phyloP scores from a whole-genome alignment of 192 early-diverging fungal species.

The Lobosporangium transversale region DNA sequence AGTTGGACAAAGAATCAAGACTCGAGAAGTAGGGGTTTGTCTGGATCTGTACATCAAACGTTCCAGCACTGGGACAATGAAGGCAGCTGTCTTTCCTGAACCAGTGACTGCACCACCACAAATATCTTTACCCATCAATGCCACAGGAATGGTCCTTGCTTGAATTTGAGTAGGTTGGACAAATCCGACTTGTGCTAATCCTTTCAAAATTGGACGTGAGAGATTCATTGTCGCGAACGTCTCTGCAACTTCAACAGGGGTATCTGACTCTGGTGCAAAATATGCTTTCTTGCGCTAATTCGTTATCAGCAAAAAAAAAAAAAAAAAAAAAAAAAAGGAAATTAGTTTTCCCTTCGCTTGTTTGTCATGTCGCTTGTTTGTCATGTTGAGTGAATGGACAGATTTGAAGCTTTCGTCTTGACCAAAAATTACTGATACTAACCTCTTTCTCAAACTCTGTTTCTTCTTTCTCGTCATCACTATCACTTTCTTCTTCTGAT shows the following conservation, averaged over 20 bases:
- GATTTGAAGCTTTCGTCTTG: not conserved
- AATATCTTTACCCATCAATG: constrained; percentile 95
- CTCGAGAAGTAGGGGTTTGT: constrained; percentile 79
- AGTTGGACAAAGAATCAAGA: constrained; percentile 94
- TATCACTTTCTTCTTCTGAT: constrained; percentile 58
- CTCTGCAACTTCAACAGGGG: constrained; percentile 62
- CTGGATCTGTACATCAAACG: constrained; percentile 91
- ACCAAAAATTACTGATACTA: not conserved
- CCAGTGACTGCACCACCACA: constrained; percentile 98
- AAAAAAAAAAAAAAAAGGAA: too few relatives aligned
- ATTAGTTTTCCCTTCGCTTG: too few relatives aligned
- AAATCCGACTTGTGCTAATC: constrained; percentile 89
- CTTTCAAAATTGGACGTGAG: constrained; percentile 95
- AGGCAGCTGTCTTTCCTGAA: constrained; percentile 98
- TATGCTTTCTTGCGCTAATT: constrained; percentile 72
- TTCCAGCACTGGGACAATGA: constrained; percentile 95
- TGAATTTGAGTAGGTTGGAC: constrained; percentile 96
- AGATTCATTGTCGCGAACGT: constrained; percentile 93
- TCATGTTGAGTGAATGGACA: not conserved
- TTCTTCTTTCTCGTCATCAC: constrained; percentile 57
- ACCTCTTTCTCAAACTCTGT: constrained; percentile 60
- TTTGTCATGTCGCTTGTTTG: too few relatives aligned
- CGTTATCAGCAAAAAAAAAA: too few relatives aligned
- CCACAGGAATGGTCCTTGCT: constrained; percentile 89
- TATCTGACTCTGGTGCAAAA: constrained; percentile 63